These are phyloP conservation scores for Oldenlandia corymbosa DNA, from an alignment of 257 asterid genomes.

Conservation along the genomic window DNA sequence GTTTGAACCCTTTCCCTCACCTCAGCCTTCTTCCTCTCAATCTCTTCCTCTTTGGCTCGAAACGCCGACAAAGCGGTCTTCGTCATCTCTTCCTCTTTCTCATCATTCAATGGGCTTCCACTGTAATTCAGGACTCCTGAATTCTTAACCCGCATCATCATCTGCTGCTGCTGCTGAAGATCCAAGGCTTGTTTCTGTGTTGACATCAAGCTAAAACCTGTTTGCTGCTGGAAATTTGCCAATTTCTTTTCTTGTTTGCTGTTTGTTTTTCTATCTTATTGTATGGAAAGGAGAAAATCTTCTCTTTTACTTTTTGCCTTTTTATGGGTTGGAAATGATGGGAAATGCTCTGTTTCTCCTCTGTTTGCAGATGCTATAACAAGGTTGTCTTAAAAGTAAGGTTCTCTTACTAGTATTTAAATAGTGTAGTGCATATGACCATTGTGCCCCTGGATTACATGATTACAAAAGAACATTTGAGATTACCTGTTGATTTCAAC, in stretches of 20 bases:
- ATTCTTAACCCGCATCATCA: conserved; percentile 37
- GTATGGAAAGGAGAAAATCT: too few species aligned
- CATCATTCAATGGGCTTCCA: conserved; percentile 57
- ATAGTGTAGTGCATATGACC: too few species aligned
- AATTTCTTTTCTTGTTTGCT: conserved; percentile 11
- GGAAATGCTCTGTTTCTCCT: conserved; percentile 28
- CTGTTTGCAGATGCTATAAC: conserved; percentile 36
- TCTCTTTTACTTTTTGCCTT: conserved; percentile 16
- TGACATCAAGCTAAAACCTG: conserved; percentile 23
- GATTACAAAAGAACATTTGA: too few species aligned
- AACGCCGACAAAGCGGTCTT: conserved; percentile 59
- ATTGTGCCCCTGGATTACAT: too few species aligned
- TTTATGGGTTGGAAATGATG: conserved; percentile 29
- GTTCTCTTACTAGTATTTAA: conserved; percentile 24
- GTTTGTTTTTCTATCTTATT: background rate
- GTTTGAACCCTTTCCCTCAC: conserved; percentile 63
- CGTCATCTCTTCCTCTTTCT: conserved; percentile 73
- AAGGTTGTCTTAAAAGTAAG: conserved; percentile 27
- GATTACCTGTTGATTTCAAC: background rate
- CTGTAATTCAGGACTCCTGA: conserved; percentile 41
- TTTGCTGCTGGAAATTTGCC: conserved; percentile 5
- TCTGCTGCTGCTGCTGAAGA: conserved; percentile 23
- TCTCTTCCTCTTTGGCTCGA: conserved; percentile 80
- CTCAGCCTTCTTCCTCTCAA: conserved; percentile 61
- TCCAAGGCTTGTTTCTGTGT: conserved; percentile 40